Base-by-base conservation (phyloP, 768 basidiomycete genomes). In the Leccinum sublutescens region DNA sequence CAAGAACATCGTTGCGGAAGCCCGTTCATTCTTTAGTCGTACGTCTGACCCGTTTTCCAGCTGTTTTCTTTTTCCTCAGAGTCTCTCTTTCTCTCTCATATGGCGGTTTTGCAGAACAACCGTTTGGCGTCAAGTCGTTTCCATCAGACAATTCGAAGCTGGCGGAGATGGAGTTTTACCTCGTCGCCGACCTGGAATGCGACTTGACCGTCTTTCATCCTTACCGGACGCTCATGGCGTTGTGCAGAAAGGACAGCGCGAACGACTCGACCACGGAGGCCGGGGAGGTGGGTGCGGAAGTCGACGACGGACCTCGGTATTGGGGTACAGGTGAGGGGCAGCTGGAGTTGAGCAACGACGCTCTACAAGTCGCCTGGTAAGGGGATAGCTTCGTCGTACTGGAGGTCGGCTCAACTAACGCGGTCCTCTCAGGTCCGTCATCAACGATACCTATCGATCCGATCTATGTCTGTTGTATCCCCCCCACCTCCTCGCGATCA, bases 91-190 rank as follows among this genome's bases (percentile, higher is more conserved):
- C 31, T 31, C 31, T 31, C 31, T 31, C 31, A 55, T 5, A 21
- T 12, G 19, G 27, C 49, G 4, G 1, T n/a, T 49, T 56, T 57
- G 33, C 53, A 86, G 83, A 81, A 55, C 84, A 86, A 55, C 86
- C 85, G 19, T 91, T 91, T 66, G 84, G 81, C 5, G 78, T 89
- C 69, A 88, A 90, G 68, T 75, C 82, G n/a, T 96, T 97, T 68
- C 85, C 91, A 0, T 82, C 89, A 0, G 95, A 97, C 69, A 90
- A 95, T 66, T 84, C 89, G 11, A 95, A 93, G 68, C 79, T 99
- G 14, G 97, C 95, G 4, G 97, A 99, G 73, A 98, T 98, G 95
- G 96, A 98, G 71, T 98, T 98, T 76, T 98, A 96, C 76, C 86
- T 98, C 10, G 88, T 99, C 23, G 93, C 93, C 68, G 95, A 99